Evolutionary conservation across 331 rosid species (phyloP), one percentile per base, ranked within the genome.

Genomic region (Dryas integrifolia): DNA sequence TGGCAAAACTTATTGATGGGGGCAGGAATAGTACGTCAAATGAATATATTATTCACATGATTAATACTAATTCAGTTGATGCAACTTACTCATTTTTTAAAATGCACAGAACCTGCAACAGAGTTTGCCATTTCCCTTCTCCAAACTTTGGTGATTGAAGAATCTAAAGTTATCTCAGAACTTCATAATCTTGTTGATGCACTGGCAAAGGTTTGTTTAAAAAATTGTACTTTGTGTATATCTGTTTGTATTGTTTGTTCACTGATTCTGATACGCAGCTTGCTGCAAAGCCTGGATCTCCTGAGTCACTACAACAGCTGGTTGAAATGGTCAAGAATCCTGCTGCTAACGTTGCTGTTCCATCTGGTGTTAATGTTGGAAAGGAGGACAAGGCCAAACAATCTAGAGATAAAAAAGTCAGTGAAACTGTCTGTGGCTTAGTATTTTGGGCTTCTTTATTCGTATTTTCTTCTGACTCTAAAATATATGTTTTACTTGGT

Each of bases 1-100:
- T 95, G 93, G 97, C 98, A 55, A 95, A 95, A 84, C 96, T 89
- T 75, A 88, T 89, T 80, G 99, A 95, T 48, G 98, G 99, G 66
- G 99, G 99, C 80, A 87, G 96, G 74, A 95, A 95, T 74, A 95
- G 99, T 95, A 88, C 24, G 99, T 86, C 43, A 11, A 71, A 38
- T 39, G 68, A 73, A 52, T 49, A 3, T 63, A 5, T 47, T 47
- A 48, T 69, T 48, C 47, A 30, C 48, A 21, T 68, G 14, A 6
- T 69, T 66, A 9, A 46, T 79, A n/a, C 69, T 30, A 48, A 7
- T 65, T 65, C 35, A 58, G 76, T 9, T 65, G 43, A 55, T 69
- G 50, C 40, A 58, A 80, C 75, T 74, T 69, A 80, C 77, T 58
- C 35, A 74, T 69, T 68, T 26, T 59, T 52, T 85, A 64, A 82